Evolutionary conservation across 2,329 filamentous ascomycete genomes (phyloP), one percentile per base, ranked within the genome.

Genomic region (Monilinia laxa): DNA sequence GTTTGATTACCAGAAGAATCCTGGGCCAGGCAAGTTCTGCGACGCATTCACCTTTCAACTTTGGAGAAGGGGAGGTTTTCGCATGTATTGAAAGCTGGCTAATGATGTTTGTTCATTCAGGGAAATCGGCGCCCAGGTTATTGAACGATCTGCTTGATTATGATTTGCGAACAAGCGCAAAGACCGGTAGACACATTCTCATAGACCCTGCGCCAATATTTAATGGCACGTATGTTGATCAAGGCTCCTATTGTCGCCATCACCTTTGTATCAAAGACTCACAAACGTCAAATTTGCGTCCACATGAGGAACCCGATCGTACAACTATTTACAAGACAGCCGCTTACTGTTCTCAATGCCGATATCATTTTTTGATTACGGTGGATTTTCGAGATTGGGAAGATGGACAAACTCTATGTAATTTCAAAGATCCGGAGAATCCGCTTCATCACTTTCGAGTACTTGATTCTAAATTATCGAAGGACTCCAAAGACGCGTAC

Each of bases 391-490:
- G 78, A 16, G 75, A 79, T n/a, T 75, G 74, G 57, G 76, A 76
- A 42, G 76, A 73, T 60, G 73, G 75, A 25, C 66, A 68, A 64
- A 66, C 62, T 25, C 69, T 73, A 20, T 75, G 73, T 62, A 69
- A 68, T 40, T 77, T 81, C 25, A 62, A 65, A 7, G 85, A 79
- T 64, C 68, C 73, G 14, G 77, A 81, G 1, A 82, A 80, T 69
- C 85, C 85, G 40, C 75, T 90, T 6, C 89, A 91, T 75, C 88
- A 91, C 75, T 82, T 90, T 67, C 71, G 68, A n/a, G 67, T 71
- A 56, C 64, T 69, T 5, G 76, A 80, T 47, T 83, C 79, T 51
- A 77, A 74, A 47, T 75, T 78, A 65, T 73, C 76, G 28, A 75
- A 75, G 62, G 73, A 78, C 45, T 72, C 74, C 23, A 71, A 74